phyloP scores from a whole-genome alignment of 2,329 filamentous ascomycete species.

The Talaromyces atroroseus region DNA sequence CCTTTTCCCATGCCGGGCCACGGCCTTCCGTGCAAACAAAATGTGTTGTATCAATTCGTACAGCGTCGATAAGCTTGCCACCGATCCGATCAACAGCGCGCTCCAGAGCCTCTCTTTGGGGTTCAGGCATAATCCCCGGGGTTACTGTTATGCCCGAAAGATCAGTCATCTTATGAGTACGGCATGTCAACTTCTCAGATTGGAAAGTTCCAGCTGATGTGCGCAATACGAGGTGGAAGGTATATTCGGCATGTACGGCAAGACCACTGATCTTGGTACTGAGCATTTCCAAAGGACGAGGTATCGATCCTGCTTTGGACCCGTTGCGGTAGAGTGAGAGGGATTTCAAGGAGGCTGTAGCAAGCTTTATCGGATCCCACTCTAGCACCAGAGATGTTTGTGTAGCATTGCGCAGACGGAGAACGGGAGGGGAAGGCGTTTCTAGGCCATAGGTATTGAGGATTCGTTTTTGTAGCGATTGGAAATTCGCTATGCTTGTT shows the following conservation, averaged over 20 bases:
- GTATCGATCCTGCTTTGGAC: constrained; percentile 93
- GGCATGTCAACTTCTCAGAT: constrained; percentile 76
- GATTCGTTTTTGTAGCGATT: constrained; percentile 82
- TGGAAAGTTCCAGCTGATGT: constrained; percentile 84
- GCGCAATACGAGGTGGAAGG: constrained; percentile 84
- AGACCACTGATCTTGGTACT: constrained; percentile 96
- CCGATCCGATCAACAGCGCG: constrained; percentile 81
- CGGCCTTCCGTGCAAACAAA: constrained; percentile 94
- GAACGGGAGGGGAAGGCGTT: constrained; percentile 68
- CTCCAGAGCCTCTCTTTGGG: constrained; percentile 66
- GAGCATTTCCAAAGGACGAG: constrained; percentile 76
- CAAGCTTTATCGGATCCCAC: constrained; percentile 92
- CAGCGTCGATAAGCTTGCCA: constrained; percentile 81
- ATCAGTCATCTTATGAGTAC: constrained; percentile 98
- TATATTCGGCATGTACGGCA: constrained; percentile 94
- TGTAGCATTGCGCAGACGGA: constrained; percentile 93
- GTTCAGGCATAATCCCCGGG: constrained; percentile 72
- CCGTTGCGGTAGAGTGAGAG: constrained; percentile 92
- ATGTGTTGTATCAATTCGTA: constrained; percentile 95
- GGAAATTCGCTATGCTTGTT: constrained; percentile 69
- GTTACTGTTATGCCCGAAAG: constrained; percentile 93
- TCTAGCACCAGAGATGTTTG: constrained; percentile 98
- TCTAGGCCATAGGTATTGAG: constrained; percentile 76
- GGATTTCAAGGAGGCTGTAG: constrained; percentile 84
- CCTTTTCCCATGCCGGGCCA: constrained; percentile 89